phyloP scores from a whole-genome alignment of 345 rosid species.

The Citrus mangshanensis region DNA sequence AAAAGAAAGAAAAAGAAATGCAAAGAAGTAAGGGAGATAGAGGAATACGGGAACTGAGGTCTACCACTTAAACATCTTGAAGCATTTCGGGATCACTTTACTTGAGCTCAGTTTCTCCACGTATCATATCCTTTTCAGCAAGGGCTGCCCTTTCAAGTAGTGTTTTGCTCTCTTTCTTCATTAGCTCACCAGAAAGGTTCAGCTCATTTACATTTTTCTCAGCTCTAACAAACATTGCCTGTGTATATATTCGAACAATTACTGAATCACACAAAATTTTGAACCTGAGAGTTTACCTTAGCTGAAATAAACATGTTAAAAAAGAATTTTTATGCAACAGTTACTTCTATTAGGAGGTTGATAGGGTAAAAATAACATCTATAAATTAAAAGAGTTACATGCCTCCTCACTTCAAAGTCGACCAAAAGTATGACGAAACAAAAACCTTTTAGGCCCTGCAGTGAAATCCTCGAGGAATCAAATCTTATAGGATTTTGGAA shows the following conservation, averaged over 20 bases:
- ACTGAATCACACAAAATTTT: not conserved
- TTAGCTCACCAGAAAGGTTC: conserved; percentile 65
- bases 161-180: conserved; percentile 83
- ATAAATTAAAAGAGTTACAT: conserved; percentile 11
- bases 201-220: conserved; percentile 80
- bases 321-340: not conserved
- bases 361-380: conserved; percentile 2
- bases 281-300: conserved; percentile 1
- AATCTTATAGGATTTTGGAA: too few relatives aligned
- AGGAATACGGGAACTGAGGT: conserved; percentile 31
- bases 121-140: too few relatives aligned
- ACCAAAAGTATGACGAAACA: conserved; percentile 75
- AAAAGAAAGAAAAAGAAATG: too few relatives aligned
- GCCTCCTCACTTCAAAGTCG: conserved; percentile 93
- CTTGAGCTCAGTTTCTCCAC: too few relatives aligned
- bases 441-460: conserved; percentile 84
- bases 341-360: not conserved
- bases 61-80: too few relatives aligned
- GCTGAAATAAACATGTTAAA: not conserved
- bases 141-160: conserved; percentile 31
- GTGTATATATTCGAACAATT: conserved; percentile 14
- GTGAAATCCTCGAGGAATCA: not conserved
- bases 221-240: conserved; percentile 73
- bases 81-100: too few relatives aligned
- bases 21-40: too few relatives aligned